A percentile compares a stretch with the other conserved stretches of the same genome.
Evolutionary conservation across 2,329 filamentous ascomycete genomes (phyloP).

Genomic region (Ophiostoma piceae): DNA sequence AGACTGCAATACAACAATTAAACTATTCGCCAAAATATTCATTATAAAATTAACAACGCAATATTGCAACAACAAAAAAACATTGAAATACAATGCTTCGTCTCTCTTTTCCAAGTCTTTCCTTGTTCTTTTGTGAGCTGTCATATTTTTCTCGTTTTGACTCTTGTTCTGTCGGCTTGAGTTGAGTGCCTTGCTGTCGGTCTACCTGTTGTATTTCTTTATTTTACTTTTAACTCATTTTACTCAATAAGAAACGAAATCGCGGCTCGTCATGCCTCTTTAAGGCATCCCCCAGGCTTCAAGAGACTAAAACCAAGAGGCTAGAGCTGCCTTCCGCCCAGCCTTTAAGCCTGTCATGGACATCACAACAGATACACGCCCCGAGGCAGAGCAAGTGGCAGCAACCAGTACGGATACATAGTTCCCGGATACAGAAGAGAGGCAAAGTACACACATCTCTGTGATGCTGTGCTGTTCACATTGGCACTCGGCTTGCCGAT

Average conservation of each 20-base stretch:
- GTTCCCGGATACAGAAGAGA: neutral
- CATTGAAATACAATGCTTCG: neutral
- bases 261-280: neutral
- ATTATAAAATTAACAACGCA: neutral
- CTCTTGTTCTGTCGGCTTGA: neutral
- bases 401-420: neutral
- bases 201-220: neutral
- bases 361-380: neutral
- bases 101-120: neutral
- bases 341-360: neutral
- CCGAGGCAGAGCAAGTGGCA: neutral
- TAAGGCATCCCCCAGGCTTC: neutral
- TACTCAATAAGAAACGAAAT: neutral
- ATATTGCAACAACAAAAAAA: neutral
- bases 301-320: too few species aligned
- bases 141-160: neutral
- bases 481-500: neutral
- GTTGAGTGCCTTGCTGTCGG: neutral
- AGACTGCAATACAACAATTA: neutral
- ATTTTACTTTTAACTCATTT: neutral
- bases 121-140: slow-evolving; percentile 4
- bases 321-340: neutral
- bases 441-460: neutral
- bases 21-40: neutral
- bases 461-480: neutral